Evolutionary conservation across 2,329 filamentous ascomycete species (phyloP), one percentile per base, ranked within the genome.

Genomic region (Albifimbria verrucaria): DNA sequence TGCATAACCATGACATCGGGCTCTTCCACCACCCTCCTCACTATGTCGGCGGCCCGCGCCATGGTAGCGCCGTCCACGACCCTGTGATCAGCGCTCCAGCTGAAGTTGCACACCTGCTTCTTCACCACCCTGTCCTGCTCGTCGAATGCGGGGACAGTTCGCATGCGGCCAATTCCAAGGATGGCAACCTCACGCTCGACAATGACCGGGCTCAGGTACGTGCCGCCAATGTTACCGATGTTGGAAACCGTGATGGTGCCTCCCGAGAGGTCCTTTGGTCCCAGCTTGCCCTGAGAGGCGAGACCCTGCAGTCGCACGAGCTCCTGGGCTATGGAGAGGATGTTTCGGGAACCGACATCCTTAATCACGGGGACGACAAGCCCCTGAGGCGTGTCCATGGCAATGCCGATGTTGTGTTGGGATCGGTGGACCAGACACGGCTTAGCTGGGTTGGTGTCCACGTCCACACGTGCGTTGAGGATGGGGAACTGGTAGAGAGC

Each of bases 241-340:
- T 99, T 99, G 62, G 92, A 96, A 48, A 99, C 85, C 0, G 94
- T 97, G 64, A 99, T 93, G 2, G 94, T 97, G 17, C 92, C 92
- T 50, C 92, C 92, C 32, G 79, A 81, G 57, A 99, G 79, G 70
- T 99, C 92, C 18, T 81, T 77, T 2, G 86, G 81, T 2, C 83
- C 77, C 4, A 99, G 80, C 69, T 88, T 90, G 26, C 91, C 90
- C n/a, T 81, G 77, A 15, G 80, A 76, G 2, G 91, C 93, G 10
- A 91, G 83, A 3, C 73, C 70, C 66, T 92, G 89, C 20, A 97
- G 82, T 4, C 89, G 83, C 9, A 73, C 70, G 49, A 97, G 81
- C 68, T 96, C 91, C 18, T 80, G 73, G 1, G 92, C 89, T 55
- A 99, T 89, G 47, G 87, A 83, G 36, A 88, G 72, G 61, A 99